Base-by-base conservation (phyloP, 202 grass and related monocot genomes). In the Digitaria exilis region DNA sequence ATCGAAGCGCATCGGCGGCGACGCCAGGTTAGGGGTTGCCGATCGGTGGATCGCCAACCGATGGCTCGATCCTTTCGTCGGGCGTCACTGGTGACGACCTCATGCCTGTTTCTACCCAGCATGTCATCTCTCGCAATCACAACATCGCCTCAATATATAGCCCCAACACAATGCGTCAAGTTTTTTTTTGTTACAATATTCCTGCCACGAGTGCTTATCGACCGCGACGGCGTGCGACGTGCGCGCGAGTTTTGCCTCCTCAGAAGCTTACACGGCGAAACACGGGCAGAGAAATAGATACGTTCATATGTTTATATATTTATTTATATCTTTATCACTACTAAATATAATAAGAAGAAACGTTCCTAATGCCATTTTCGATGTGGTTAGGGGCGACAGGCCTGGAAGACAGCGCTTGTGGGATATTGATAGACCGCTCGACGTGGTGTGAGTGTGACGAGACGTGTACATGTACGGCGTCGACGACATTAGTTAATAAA, bases 81-180 rank as follows among this genome's bases (percentile, higher is more conserved):
- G 29, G 6, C 74, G 73, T 83, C 86, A 83, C 26, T 37, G 14
- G 7, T 83, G 66, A 88, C 66, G 80, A 46, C 17, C 7, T 13
- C 10, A 2, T 16, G 19, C 24, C 35, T 71, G 79, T 77, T 46
- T 32, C 3, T 17, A 77, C 34, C 50, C 32, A 44, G 64, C 26
- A 4, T 51, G 65, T 0, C 4, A 58, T 9, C 41, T 32, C 5
- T 79, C 60, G 2, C 30, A 11, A 0, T 83, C 65, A 21, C 35
- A 43, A 12, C 37, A 85, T 72, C 16, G 28, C 16, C 3, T 14
- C 11, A 26, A n/a, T n/a, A n/a, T n/a, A n/a, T n/a, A 12, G 37
- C 37, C 37, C 37, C 18, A 9, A 19, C 19, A 55, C 29, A 76
- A 42, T 50, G 59, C 3, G 1, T 5, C 18, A 17, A 18, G 7